Base-by-base conservation (phyloP, 2,329 filamentous ascomycete genomes). In the Fusarium musae region DNA sequence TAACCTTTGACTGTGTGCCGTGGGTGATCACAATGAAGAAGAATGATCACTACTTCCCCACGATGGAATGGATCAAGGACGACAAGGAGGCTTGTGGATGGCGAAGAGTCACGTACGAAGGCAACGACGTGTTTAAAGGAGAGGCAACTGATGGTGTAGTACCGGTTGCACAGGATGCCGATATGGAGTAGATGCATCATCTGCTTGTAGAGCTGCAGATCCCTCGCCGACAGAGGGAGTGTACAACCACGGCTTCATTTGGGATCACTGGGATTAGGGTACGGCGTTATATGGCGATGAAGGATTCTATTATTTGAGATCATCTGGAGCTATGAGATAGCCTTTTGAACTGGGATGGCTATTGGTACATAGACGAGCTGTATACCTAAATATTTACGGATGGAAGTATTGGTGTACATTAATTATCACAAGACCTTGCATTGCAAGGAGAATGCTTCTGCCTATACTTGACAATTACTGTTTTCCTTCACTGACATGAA, bases 1-100 rank as follows among this genome's bases (percentile, higher is more conserved):
- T 98, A 82, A 98, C 96, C 0, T 99, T 99, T 79, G 96, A 99
- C 82, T 97, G 97, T 78, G 95, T 99, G 15, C 96, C 96, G 7
- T 99, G 96, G 95, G 95, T 99, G n/a, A 94, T 97, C 43, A 99
- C 96, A 13, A 97, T 99, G 93, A 99, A 99, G 91, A 98, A 98
- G 89, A 98, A 98, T 77, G 96, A 99, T 80, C 96, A 99, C 83
- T 99, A 99, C 82, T 93, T 93, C 82, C 91, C 91, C 1, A 92
- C 90, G 1, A 89, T 90, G 82, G 91, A 93, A 78, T 92, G 90
- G 87, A 88, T 90, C 82, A 92, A 92, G 81, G 90, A 92, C 72
- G 79, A 83, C 19, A 82, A 82, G 11, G 89, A 90, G 71, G 82
- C 86, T 4, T 90, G 87, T 71, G 90, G 90, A 56, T 93, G 91